Conservation (phyloP, 2,329 filamentous ascomycete species). For the Colletotrichum simmondsii region DNA sequence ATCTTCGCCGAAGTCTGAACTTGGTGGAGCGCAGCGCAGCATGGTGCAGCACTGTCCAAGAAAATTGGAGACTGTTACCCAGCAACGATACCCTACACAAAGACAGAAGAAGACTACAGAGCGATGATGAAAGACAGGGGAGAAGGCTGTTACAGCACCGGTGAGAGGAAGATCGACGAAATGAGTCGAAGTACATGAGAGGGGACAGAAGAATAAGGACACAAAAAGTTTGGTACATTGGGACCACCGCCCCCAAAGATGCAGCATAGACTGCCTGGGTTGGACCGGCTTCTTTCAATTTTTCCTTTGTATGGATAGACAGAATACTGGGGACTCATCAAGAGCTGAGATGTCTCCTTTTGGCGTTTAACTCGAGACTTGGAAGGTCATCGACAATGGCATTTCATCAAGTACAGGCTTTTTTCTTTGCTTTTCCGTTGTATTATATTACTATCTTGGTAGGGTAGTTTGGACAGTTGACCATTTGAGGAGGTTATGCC, state of each 20-base stretch:
- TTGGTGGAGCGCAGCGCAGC: conserved; percentile 4
- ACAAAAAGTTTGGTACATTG: conserved; percentile 1
- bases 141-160: neutral
- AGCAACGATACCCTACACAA: conserved; percentile 9
- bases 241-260: conserved; percentile 31
- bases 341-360: conserved; percentile 66
- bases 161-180: neutral
- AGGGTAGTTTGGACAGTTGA: neutral
- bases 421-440: neutral
- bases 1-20: conserved; percentile 16
- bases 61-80: neutral
- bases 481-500: neutral
- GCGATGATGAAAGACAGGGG: conserved; percentile 12
- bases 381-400: neutral
- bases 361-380: conserved; percentile 25
- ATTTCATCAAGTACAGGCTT: conserved; percentile 7
- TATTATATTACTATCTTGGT: conserved; percentile 14
- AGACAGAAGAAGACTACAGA: neutral
- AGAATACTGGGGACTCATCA: conserved; percentile 55
- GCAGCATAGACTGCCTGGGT: conserved; percentile 6
- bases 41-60: neutral
- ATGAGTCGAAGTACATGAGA: neutral
- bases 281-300: neutral
- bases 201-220: neutral
- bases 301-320: conserved; percentile 41